Base-by-base conservation (phyloP, 164 flowering plant species). In the Magnolia officinalis region DNA sequence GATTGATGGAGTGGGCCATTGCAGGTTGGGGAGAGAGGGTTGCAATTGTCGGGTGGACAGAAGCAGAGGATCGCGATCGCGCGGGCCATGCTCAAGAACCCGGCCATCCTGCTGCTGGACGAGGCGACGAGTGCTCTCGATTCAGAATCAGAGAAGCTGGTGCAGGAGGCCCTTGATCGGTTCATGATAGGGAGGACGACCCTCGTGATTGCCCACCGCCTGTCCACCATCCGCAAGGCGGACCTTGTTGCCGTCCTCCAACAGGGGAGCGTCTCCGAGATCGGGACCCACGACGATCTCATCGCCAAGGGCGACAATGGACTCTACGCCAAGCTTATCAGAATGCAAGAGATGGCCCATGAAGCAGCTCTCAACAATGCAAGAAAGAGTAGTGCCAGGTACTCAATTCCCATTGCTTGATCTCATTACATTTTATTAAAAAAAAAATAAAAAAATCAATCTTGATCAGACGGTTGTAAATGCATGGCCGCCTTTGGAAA, bases 91-190 rank as follows among this genome's bases (percentile, higher is more conserved):
- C 89, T 96, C 71, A 96, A 94, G 83, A 96, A 96, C 83, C 99
- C 99, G 6, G 97, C 97, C 50, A 96, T 96, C 71, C 80, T 96
- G 71, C 91, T 96, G 29, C 80, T 96, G 81, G 99, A 96, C 73
- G 99, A 96, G 82, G 99, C 99, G n/a, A 96, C 99, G 7, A 96
- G 99, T 76, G 97, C 99, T 2, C 78, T 96, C 70, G 99, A 96
- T 82, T 89, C 99, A 1, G 99, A 94, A 75, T 96, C 99, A 0
- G 99, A 96, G 74, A 94, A 90, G 82, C 87, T 96, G 49, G 98
- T 96, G 63, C 99, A 96, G 74, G 99, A 96, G 77, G 98, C 99
- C 7, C 89, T 96, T 26, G 99, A 96, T 78, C 87, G 97, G 9
- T 92, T 96, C 86, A 96, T 94, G 97, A 92, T 94, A 21, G 99